Evolutionary conservation across 2,329 filamentous ascomycete genomes (phyloP).

Genomic region (Colletotrichum sp.): DNA sequence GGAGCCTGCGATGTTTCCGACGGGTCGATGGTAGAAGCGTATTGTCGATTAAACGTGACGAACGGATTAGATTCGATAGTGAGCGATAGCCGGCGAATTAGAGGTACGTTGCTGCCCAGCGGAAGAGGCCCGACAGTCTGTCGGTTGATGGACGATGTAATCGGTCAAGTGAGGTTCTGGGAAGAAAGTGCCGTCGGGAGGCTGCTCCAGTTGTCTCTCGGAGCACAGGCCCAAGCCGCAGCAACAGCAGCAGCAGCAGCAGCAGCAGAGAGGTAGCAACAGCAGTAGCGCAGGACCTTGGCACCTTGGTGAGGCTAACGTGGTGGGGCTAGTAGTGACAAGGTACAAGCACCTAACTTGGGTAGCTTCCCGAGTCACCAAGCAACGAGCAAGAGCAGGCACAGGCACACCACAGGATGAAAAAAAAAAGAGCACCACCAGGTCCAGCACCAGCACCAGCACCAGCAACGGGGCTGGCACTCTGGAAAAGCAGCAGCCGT

Average conservation of each 20-base stretch:
- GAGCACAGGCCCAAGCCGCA: constrained; percentile 16
- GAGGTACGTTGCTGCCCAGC: constrained; percentile 5
- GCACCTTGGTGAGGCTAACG: constrained; percentile 10
- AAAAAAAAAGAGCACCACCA: not conserved
- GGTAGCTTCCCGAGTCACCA: not conserved
- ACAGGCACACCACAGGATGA: not conserved
- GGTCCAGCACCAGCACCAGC: not conserved
- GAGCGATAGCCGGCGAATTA: not conserved
- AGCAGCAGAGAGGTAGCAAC: not conserved
- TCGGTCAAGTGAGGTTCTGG: constrained; percentile 20
- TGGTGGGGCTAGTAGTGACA: not conserved
- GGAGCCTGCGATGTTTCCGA: not conserved
- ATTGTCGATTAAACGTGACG: not conserved
- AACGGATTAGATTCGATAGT: not conserved
- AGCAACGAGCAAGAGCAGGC: constrained; percentile 12
- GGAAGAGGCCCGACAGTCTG: constrained; percentile 14
- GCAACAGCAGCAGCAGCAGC: constrained; percentile 1
- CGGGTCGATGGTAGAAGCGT: not conserved
- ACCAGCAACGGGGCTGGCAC: not conserved
- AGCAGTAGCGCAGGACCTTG: constrained; percentile 8
- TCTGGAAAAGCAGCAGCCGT: not conserved
- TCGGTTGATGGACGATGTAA: constrained; percentile 15
- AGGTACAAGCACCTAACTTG: not conserved
- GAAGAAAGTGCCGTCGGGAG: constrained; percentile 18
- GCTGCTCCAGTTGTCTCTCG: constrained; percentile 19